Percentiles rank a stretch among this genome's conserved stretches.
Conservation (phyloP, 768 basidiomycete genomes). For the Imleria badia region DNA sequence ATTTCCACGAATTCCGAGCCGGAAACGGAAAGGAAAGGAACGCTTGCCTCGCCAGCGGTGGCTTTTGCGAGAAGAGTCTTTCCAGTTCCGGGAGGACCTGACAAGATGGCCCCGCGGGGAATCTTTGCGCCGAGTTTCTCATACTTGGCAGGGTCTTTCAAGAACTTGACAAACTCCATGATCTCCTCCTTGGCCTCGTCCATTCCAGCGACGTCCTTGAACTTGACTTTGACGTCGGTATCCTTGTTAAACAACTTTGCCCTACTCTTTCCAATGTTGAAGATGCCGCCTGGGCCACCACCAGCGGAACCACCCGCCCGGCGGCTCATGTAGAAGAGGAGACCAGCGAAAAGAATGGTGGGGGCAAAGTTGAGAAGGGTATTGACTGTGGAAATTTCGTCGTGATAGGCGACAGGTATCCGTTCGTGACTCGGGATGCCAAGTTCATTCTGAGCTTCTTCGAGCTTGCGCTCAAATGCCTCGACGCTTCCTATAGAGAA, state of each 20-base stretch:
- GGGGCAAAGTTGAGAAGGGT: constrained; percentile 90
- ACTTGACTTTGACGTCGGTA: constrained; percentile 88
- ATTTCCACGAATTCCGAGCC: constrained; percentile 99
- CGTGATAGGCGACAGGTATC: constrained; percentile 95
- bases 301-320: constrained; percentile 61
- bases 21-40: constrained; percentile 97
- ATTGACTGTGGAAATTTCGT: constrained; percentile 84
- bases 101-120: constrained; percentile 91
- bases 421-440: constrained; percentile 90
- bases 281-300: constrained; percentile 83
- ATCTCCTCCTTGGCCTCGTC: constrained; percentile 99
- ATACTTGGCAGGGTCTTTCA: constrained; percentile 93
- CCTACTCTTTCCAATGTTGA: constrained; percentile 93
- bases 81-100: constrained; percentile 96
- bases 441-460: constrained; percentile 90
- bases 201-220: constrained; percentile 98
- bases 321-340: constrained; percentile 84
- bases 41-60: constrained; percentile 95
- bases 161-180: constrained; percentile 99
- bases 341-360: constrained; percentile 87
- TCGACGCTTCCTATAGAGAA: constrained; percentile 99
- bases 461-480: constrained; percentile 92
- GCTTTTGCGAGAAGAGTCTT: constrained; percentile 98
- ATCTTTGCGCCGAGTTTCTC: constrained; percentile 98
- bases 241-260: constrained; percentile 98